Conservation (phyloP, 2,329 filamentous ascomycete species). For the Aspergillus fijiensis region DNA sequence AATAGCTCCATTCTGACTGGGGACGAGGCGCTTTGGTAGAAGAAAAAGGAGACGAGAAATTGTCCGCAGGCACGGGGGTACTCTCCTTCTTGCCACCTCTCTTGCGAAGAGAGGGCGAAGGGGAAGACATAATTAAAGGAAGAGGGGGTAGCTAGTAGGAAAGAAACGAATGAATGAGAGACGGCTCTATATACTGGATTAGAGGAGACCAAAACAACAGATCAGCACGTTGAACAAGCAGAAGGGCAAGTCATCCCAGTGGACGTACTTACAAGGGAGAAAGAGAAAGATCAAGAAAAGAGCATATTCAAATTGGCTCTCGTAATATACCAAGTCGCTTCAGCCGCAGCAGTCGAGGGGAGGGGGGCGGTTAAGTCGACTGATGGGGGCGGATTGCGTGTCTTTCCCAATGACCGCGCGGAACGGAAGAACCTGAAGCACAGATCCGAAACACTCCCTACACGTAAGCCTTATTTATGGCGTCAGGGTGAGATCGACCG, state of each 20-base stretch:
- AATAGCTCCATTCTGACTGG: conserved; percentile 76
- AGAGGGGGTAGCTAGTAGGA: background rate
- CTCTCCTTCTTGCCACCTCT: conserved; percentile 43
- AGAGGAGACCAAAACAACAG: conserved; percentile 13
- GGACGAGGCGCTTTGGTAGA: conserved; percentile 11
- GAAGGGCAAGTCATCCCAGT: conserved; percentile 9
- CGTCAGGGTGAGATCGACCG: background rate
- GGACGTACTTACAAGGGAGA: conserved; percentile 1
- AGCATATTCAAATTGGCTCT: conserved; percentile 15
- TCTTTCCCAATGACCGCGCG: conserved; percentile 17
- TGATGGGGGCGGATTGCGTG: conserved; percentile 23
- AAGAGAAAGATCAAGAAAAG: conserved; percentile 15
- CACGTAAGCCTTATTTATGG: background rate
- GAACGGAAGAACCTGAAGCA: conserved; percentile 25
- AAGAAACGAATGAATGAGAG: conserved; percentile 14
- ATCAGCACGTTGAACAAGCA: background rate
- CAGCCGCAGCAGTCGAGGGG: background rate
- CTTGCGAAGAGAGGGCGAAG: conserved; percentile 42
- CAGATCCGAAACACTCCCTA: conserved; percentile 12
- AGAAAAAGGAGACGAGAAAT: conserved; percentile 24
- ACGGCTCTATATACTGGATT: conserved; percentile 13
- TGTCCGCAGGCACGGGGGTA: conserved; percentile 25
- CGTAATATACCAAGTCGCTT: background rate
- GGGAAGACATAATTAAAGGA: conserved; percentile 35
- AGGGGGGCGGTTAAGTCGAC: background rate